These are phyloP conservation scores for Boletus huronensis DNA, from an alignment of 768 basidiomycete genomes.

Conservation along the genomic window DNA sequence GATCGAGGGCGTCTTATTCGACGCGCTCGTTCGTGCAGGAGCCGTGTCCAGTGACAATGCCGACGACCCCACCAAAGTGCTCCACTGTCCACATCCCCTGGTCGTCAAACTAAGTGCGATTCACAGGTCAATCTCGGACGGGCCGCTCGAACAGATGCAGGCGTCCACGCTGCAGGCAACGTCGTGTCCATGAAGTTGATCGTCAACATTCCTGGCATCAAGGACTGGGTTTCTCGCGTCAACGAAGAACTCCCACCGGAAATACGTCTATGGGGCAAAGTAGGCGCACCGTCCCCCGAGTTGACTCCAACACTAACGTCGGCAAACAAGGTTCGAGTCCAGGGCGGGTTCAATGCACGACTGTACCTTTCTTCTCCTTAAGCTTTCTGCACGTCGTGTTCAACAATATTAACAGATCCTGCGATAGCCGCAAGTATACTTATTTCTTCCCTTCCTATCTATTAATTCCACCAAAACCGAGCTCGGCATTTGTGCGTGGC, in stretches of 20 bases:
- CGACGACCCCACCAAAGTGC: constrained; percentile 82
- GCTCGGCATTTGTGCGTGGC: constrained; percentile 52
- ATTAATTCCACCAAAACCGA: constrained; percentile 84
- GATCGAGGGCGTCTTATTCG: constrained; percentile 88
- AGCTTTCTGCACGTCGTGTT: neutral
- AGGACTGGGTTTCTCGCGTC: constrained; percentile 65
- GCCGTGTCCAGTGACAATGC: constrained; percentile 96
- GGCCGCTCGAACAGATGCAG: constrained; percentile 94
- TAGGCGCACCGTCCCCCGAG: constrained; percentile 36
- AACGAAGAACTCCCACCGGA: constrained; percentile 89
- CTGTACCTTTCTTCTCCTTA: constrained; percentile 37
- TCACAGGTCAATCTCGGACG: constrained; percentile 77
- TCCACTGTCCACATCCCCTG: neutral
- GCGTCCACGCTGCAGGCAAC: constrained; percentile 96
- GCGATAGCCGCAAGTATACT: constrained; percentile 96
- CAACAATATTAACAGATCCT: constrained; percentile 48
- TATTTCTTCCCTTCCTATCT: constrained; percentile 96
- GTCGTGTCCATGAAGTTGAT: constrained; percentile 92
- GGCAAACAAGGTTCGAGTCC: constrained; percentile 54
- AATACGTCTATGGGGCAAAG: constrained; percentile 90
- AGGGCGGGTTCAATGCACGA: constrained; percentile 81
- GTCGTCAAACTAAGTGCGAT: neutral
- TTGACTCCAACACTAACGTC: neutral
- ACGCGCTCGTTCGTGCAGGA: constrained; percentile 83
- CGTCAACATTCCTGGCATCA: constrained; percentile 63